Evolutionary conservation across 1,139 yeast genomes (phyloP).

Genomic region (Kurtzmaniella natalensis): DNA sequence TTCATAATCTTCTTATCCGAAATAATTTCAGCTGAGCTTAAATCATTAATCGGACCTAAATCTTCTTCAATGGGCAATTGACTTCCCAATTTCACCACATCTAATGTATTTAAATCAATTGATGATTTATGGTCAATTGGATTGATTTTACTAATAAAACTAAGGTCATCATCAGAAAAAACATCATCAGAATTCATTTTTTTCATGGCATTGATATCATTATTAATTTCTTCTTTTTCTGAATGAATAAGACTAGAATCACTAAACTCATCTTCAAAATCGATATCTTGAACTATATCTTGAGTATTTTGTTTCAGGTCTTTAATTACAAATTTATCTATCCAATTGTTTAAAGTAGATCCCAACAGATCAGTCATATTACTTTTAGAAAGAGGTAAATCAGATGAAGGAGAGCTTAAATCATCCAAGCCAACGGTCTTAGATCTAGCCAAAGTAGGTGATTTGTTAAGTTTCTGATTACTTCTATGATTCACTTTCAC

Average conservation of each 20-base stretch:
- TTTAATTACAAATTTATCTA: conserved; percentile 26
- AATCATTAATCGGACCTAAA: conserved; percentile 12
- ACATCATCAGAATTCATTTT: conserved; percentile 22
- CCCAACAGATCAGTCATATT: neutral
- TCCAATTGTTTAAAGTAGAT: conserved; percentile 26
- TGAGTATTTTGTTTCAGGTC: conserved; percentile 4
- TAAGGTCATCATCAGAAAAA: conserved; percentile 25
- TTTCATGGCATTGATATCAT: too few relatives aligned
- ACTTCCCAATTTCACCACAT: conserved; percentile 11
- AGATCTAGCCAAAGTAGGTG: conserved; percentile 24
- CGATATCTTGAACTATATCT: conserved; percentile 9
- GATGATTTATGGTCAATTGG: too few relatives aligned
- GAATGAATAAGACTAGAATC: conserved; percentile 8
- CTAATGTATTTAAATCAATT: neutral
- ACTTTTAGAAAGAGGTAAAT: neutral
- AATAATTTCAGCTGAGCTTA: conserved; percentile 22
- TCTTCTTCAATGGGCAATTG: conserved; percentile 8
- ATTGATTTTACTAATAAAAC: neutral
- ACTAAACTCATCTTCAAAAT: conserved; percentile 17
- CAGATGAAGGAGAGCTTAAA: conserved; percentile 7
- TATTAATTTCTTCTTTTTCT: conserved; percentile 4
- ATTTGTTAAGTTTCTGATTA: neutral
- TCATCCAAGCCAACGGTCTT: conserved; percentile 26
- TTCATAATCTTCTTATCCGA: too few relatives aligned
- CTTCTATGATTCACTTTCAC: conserved; percentile 6